A percentile compares a stretch with the other conserved stretches of the same genome.
phyloP scores from a whole-genome alignment of 2,329 filamentous ascomycete species.

The Colletotrichum shisoi region DNA sequence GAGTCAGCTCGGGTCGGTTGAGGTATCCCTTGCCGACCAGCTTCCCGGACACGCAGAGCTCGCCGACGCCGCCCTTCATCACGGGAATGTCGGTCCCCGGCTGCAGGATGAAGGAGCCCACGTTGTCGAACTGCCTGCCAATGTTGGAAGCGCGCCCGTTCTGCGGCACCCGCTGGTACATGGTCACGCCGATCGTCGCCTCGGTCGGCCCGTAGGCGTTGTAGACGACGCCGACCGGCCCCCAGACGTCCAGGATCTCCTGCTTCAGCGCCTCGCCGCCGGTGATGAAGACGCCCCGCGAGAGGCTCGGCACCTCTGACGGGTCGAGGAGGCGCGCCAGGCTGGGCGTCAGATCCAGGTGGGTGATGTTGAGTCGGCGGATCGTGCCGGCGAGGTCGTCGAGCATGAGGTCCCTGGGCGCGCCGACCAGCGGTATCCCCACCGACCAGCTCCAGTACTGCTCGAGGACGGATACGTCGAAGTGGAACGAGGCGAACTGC shows the following conservation, averaged over 20 bases:
- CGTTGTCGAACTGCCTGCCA: conserved; percentile 84
- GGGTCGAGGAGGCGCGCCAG: conserved; percentile 81
- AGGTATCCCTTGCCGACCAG: conserved; percentile 91
- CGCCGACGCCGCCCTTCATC: conserved; percentile 79
- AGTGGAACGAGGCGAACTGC: conserved; percentile 93
- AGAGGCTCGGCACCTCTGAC: conserved; percentile 79
- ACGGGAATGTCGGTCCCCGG: conserved; percentile 76
- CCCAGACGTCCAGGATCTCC: conserved; percentile 89
- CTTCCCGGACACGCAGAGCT: conserved; percentile 86
- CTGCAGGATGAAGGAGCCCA: conserved; percentile 80
- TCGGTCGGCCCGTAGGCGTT: conserved; percentile 95
- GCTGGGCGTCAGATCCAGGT: conserved; percentile 91
- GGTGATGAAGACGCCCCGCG: conserved; percentile 88
- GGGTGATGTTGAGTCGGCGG: conserved; percentile 76
- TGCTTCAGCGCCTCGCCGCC: conserved; percentile 88
- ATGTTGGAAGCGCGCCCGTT: conserved; percentile 89
- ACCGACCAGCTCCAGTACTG: conserved; percentile 97
- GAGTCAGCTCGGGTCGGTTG: conserved; percentile 78
- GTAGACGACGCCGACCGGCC: conserved; percentile 79
- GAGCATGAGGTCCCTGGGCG: conserved; percentile 82
- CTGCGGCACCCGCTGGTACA: conserved; percentile 79
- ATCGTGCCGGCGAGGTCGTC: conserved; percentile 82
- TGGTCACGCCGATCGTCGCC: conserved; percentile 90
- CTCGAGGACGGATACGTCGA: conserved; percentile 91
- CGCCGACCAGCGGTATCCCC: conserved; percentile 83